Evolutionary conservation across 345 rosid species (phyloP).

Genomic region (Excoecaria cochinchinensis): DNA sequence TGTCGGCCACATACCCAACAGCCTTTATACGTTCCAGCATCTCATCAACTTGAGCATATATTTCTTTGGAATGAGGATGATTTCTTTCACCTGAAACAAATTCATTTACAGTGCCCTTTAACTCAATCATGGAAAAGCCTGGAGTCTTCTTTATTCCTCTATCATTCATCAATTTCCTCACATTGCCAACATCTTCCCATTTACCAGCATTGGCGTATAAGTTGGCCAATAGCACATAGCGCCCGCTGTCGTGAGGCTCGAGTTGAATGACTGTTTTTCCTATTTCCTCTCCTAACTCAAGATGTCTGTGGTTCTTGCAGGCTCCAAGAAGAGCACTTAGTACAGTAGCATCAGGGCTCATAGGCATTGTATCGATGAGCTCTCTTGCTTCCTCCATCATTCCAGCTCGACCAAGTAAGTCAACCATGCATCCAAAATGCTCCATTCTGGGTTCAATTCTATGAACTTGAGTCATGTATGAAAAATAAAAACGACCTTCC

Average conservation of each 20-base stretch:
- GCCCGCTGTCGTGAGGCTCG: slow-evolving; percentile 45
- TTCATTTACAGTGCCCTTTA: slow-evolving; percentile 32
- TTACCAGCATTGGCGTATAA: slow-evolving; percentile 39
- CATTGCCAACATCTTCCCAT: slow-evolving; percentile 41
- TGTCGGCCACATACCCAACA: slow-evolving; percentile 32
- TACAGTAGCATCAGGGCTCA: slow-evolving; percentile 36
- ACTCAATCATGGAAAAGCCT: slow-evolving; percentile 40
- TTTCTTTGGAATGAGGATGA: slow-evolving; percentile 34
- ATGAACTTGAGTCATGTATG: slow-evolving; percentile 29
- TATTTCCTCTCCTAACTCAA: slow-evolving; percentile 41
- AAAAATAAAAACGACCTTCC: slow-evolving; percentile 34
- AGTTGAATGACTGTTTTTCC: slow-evolving; percentile 41
- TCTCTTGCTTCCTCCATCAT: slow-evolving; percentile 39
- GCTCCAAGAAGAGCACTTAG: slow-evolving; percentile 46
- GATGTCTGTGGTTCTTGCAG: slow-evolving; percentile 34
- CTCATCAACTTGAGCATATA: slow-evolving; percentile 36
- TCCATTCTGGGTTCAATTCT: slow-evolving; percentile 31
- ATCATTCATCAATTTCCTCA: slow-evolving; percentile 46
- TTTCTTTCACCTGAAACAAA: slow-evolving; percentile 34
- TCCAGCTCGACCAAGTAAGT: slow-evolving; percentile 47
- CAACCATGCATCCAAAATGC: slow-evolving; percentile 47
- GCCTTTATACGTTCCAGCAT: slow-evolving; percentile 34
- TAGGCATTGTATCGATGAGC: slow-evolving; percentile 36
- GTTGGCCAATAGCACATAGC: slow-evolving; percentile 42
- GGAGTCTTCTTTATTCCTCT: slow-evolving; percentile 39